A percentile compares a stretch with the other conserved stretches of the same genome.
phyloP scores from a whole-genome alignment of 768 basidiomycete genomes.

The Tubosaeta sp. region DNA sequence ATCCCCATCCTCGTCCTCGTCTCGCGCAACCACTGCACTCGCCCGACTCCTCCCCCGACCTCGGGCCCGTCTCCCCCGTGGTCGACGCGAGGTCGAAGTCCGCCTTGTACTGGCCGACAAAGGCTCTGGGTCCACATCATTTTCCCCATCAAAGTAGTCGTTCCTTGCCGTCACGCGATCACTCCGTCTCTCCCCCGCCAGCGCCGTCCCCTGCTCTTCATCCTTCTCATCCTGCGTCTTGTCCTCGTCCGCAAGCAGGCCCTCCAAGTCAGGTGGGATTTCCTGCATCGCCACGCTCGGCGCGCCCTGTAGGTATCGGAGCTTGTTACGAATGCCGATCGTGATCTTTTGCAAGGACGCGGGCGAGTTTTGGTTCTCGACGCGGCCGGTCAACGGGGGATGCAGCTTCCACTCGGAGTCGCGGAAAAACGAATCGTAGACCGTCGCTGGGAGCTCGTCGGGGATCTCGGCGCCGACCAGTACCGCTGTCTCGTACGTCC shows the following conservation, averaged over 20 bases:
- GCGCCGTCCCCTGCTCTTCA: conserved; percentile 58
- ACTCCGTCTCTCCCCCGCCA: conserved; percentile 47
- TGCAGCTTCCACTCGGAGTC: conserved; percentile 92
- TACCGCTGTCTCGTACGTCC: conserved; percentile 97
- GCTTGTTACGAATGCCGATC: conserved; percentile 78
- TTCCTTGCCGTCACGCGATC: conserved; percentile 55
- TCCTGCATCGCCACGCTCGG: conserved; percentile 97
- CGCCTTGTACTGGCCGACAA: conserved; percentile 25
- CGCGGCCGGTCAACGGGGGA: conserved; percentile 84
- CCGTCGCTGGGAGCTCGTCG: conserved; percentile 81
- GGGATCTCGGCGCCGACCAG: conserved; percentile 80
- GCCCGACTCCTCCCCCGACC: conserved; percentile 34
- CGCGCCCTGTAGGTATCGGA: conserved; percentile 90
- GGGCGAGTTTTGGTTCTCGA: conserved; percentile 89
- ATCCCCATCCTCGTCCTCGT: conserved; percentile 38
- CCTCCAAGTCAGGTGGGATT: conserved; percentile 88
- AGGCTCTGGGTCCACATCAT: conserved; percentile 58
- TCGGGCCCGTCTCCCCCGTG: conserved; percentile 27
- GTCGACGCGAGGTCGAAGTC: conserved; percentile 11
- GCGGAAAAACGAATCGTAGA: conserved; percentile 90
- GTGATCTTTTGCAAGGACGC: conserved; percentile 83
- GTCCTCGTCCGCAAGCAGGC: conserved; percentile 70
- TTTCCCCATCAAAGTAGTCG: conserved; percentile 72
- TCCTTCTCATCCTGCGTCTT: conserved; percentile 62
- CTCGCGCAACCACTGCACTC: conserved; percentile 20